A percentile compares a stretch with the other conserved stretches of the same genome.
Conservation (phyloP, 805 yeast genomes). For the Pichia cephalocereana region DNA sequence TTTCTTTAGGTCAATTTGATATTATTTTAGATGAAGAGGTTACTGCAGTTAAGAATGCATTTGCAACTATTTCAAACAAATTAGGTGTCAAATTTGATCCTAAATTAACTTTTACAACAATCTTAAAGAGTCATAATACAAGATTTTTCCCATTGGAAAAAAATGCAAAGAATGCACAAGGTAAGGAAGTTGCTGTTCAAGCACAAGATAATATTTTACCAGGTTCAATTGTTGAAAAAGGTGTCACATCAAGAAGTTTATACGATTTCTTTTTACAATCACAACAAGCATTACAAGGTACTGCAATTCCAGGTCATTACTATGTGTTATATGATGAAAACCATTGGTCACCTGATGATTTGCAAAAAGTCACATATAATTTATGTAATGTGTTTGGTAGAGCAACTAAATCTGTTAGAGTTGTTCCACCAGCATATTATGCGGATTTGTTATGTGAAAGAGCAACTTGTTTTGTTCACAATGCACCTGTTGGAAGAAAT, state of each 20-base stretch:
- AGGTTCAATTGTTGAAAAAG: constrained; percentile 26
- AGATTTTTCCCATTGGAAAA: constrained; percentile 24
- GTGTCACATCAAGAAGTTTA: constrained; percentile 22
- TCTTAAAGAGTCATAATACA: constrained; percentile 20
- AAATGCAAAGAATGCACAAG: constrained; percentile 16
- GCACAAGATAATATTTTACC: constrained; percentile 19
- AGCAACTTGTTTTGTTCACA: constrained; percentile 18
- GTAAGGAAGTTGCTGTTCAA: constrained; percentile 15
- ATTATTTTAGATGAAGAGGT: constrained; percentile 23
- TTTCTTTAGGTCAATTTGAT: constrained; percentile 25
- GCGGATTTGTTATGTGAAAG: constrained; percentile 25
- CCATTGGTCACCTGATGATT: constrained; percentile 19
- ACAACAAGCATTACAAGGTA: constrained; percentile 27
- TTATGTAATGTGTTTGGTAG: constrained; percentile 23
- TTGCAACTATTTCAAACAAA: constrained; percentile 11
- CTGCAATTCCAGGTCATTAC: constrained; percentile 27
- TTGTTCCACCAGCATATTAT: constrained; percentile 27
- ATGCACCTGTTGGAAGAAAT: constrained; percentile 4
- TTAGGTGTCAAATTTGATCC: constrained; percentile 18
- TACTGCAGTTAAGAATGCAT: constrained; percentile 17
- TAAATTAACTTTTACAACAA: constrained; percentile 20
- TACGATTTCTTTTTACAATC: constrained; percentile 26
- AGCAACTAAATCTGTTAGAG: constrained; percentile 25
- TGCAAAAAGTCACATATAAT: constrained; percentile 22
- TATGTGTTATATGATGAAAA: constrained; percentile 25